These are phyloP conservation scores for Blastomyces percursus DNA, from an alignment of 2,329 filamentous ascomycete genomes.

Conservation along the genomic window DNA sequence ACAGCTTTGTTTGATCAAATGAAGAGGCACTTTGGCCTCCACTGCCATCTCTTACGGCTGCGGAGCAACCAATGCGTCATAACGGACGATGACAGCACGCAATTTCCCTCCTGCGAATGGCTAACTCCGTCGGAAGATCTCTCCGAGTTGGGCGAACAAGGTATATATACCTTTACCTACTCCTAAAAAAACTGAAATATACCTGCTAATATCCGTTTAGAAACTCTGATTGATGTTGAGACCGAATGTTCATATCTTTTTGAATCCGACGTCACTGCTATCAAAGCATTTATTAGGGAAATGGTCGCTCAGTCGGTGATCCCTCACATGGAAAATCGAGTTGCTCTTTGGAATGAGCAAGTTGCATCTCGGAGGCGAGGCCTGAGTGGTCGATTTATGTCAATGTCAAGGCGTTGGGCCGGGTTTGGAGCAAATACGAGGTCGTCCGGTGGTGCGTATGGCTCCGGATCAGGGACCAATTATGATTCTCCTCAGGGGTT, in stretches of 20 bases:
- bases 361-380: conserved; percentile 83
- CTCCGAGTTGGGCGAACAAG: conserved; percentile 55
- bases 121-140: conserved; percentile 78
- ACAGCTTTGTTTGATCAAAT: conserved; percentile 92
- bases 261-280: conserved; percentile 80
- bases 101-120: conserved; percentile 76
- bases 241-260: conserved; percentile 53
- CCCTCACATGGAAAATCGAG: conserved; percentile 88
- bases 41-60: conserved; percentile 83
- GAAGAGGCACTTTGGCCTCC: conserved; percentile 94
- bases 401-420: conserved; percentile 79
- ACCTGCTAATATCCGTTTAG: conserved; percentile 7
- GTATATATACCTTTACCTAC: conserved; percentile 23
- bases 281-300: conserved; percentile 82
- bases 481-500: conserved; percentile 70
- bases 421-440: conserved; percentile 62
- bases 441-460: conserved; percentile 44
- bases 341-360: conserved; percentile 93
- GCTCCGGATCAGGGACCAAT: conserved; percentile 42
- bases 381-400: conserved; percentile 86
- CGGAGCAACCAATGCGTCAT: conserved; percentile 75
- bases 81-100: conserved; percentile 82
- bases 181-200: not conserved
- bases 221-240: conserved; percentile 13
- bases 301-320: conserved; percentile 92